A percentile compares a stretch with the other conserved stretches of the same genome.
These are phyloP conservation scores for Lavandula angustifolia DNA, from an alignment of 257 asterid genomes.

Conservation along the genomic window DNA sequence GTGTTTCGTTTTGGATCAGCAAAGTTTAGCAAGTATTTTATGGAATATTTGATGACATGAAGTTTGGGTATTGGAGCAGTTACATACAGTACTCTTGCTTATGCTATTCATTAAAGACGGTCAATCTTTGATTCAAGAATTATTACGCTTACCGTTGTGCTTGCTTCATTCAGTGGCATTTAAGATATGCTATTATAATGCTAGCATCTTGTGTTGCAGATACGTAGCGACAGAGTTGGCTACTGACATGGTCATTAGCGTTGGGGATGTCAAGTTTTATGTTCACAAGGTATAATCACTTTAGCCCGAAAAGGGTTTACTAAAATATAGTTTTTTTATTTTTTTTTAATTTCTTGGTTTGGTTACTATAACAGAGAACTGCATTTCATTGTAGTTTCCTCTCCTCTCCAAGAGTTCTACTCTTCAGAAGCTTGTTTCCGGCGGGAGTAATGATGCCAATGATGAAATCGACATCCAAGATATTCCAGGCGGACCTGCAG, in stretches of 20 bases:
- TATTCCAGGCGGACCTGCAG: constrained; percentile 85
- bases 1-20: neutral
- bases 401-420: constrained; percentile 74
- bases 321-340: too few species aligned
- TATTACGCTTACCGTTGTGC: neutral
- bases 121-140: neutral
- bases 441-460: constrained; percentile 37
- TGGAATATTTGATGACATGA: constrained; percentile 9
- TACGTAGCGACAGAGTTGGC: constrained; percentile 55
- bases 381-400: constrained; percentile 60
- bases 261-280: constrained; percentile 52
- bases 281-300: constrained; percentile 46
- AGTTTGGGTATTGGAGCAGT: neutral
- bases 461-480: constrained; percentile 64
- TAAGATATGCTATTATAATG: constrained; percentile 6
- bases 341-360: neutral
- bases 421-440: constrained; percentile 61
- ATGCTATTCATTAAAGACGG: neutral
- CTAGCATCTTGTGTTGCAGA: constrained; percentile 33
- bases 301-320: neutral
- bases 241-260: constrained; percentile 43
- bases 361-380: neutral
- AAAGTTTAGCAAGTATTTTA: neutral
- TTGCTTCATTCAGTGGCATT: neutral
- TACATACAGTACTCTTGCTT: neutral